Conservation (phyloP, 176 grass and related monocot species). For the Typha latifolia region DNA sequence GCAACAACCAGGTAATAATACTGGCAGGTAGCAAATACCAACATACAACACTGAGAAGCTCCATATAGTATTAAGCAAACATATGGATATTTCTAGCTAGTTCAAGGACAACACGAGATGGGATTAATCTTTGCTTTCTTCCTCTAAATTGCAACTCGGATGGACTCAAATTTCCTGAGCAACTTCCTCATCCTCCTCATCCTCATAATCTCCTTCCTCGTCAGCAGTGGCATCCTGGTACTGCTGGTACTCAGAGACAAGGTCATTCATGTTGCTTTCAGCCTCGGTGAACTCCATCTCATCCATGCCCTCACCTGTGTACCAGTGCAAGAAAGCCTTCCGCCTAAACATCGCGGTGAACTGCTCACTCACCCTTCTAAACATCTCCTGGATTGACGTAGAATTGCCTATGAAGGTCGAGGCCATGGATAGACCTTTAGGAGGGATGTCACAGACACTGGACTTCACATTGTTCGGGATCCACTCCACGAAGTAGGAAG, state of each 20-base stretch:
- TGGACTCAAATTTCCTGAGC: background rate
- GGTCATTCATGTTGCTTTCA: conserved; percentile 10
- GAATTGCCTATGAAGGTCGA: conserved; percentile 7
- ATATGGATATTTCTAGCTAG: background rate
- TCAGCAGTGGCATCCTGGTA: background rate
- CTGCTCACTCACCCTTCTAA: conserved; percentile 9
- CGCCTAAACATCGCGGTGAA: conserved; percentile 7
- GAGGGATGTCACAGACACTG: conserved; percentile 68
- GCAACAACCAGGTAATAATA: too few relatives aligned
- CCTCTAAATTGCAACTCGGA: too few relatives aligned
- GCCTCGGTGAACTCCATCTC: conserved; percentile 10
- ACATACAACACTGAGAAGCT: background rate
- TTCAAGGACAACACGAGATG: background rate
- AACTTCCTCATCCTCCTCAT: background rate
- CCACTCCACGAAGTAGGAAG: conserved; percentile 76
- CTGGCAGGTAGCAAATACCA: too few relatives aligned
- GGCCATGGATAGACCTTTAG: conserved; percentile 5
- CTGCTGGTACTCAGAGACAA: conserved; percentile 8
- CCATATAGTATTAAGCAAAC: background rate
- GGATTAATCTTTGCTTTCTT: too few relatives aligned
- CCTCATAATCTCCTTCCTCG: background rate
- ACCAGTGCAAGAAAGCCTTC: conserved; percentile 13
- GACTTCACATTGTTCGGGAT: conserved; percentile 87
- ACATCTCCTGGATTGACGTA: conserved; percentile 4
- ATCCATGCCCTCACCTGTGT: conserved; percentile 7